Evolutionary conservation across 768 basidiomycete species (phyloP), one percentile per base, ranked within the genome.

Genomic region (Rhizopogon roseolus): DNA sequence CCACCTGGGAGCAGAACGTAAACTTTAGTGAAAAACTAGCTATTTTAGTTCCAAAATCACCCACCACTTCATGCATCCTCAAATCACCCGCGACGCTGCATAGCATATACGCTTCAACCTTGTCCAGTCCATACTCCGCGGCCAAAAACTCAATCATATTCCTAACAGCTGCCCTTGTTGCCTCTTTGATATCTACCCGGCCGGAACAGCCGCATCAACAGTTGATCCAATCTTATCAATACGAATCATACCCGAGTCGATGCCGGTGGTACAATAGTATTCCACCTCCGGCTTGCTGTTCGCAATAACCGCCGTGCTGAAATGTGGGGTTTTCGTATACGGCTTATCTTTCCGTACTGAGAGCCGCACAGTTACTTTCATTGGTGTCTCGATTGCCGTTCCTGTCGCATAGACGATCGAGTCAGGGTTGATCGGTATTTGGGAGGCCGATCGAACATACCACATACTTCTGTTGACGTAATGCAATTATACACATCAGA

Each of bases 371-470:
- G 66, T 68, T 6, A 79, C 79, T 17, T 75, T 76, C 71, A 84
- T 82, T 2, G 82, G 76, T 6, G 84, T 84, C 62, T 84, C 84
- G 45, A 85, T 84, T 2, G 84, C 84, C 6, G 80, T 81, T 25
- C 84, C 84, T 81, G 22, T 19, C 11, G 19, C 5, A 52, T 11
- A 11, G 19, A 2, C 4, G 34, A 48, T 48, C 46, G 46, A 36
- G 46, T 48, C 32, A 48, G 34, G 44, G 16, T 25, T 34, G 40
- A 46, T 48, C 50, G 37, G 48, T 13, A 36, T 34, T 7, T 19
- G 16, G 19, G n/a, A 14, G 25, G 36, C 42, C 16, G 25, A n/a
- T 43, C 38, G 41, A 19, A 65, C 77, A 37, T 63, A 82, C 82
- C 81, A 57, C 81, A 83, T 41, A 84, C 81, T 73, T 84, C 82